Base-by-base conservation (phyloP, 345 rosid species). In the Viola odorata region DNA sequence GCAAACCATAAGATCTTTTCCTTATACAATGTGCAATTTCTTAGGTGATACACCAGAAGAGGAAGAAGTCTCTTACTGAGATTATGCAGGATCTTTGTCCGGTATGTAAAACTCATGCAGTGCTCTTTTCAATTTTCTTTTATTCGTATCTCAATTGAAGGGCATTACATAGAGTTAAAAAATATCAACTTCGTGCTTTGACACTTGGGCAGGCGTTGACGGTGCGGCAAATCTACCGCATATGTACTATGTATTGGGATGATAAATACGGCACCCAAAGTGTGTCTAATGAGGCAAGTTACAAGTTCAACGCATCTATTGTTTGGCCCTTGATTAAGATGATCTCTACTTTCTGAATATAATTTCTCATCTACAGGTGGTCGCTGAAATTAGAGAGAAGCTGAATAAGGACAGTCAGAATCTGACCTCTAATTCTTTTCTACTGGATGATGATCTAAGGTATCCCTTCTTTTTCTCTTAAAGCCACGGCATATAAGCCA, bases 211-310 rank as follows among this genome's bases (percentile, higher is more conserved):
- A 94, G 99, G 90, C 77, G 32, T 70, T 94, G 84, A 94, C 97
- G 0, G 84, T 94, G 49, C 75, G 99, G 69, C 99, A 94, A 83
- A 94, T 94, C 65, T 90, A 94, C 72, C 87, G 99, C 45, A 90
- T 94, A 75, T 83, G 97, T 80, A 90, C 99, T 9, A 94, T 94
- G 99, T 94, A 94, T 76, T 94, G 96, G 86, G 99, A 94, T 65
- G 99, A 94, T 67, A 94, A 90, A 78, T 94, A 87, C 66, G 96
- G 97, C 73, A 94, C 99, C 7, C 96, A 87, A 73, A 94, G 97
- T 45, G 97, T 94, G 65, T 94, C 99, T 38, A 88, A 81, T 67
- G 97, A 85, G 82, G 99, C 72, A 68, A 84, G 81, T 81, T 64
- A 64, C 57, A 16, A 38, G 64, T 63, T 57, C 42, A 11, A 9